Evolutionary conservation across 1,284 basidiomycete species (phyloP), one percentile per base, ranked within the genome.

Genomic region (Sphaerobolus stellatus): DNA sequence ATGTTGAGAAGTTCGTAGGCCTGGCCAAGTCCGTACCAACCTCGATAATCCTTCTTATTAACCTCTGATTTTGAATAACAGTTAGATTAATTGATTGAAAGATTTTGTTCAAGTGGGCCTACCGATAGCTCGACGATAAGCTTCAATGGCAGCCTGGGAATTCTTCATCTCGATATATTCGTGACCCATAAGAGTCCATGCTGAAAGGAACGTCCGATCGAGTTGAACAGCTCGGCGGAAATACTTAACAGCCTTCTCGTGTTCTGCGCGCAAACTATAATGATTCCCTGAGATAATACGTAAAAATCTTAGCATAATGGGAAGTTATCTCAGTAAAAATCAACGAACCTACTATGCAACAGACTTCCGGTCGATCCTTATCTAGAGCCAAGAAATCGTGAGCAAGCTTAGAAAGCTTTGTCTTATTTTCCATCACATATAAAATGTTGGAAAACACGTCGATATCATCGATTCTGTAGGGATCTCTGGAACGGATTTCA

Each of bases 111-210:
- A 30, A 31, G 25, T 25, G 28, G 4, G 72, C 88, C 56, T 69
- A 94, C 94, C 92, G 57, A 98, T 87, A 53, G 96, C 97, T 66
- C 94, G 83, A 47, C 97, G 83, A 72, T 99, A 99, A 27, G 94
- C 92, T 72, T 98, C 97, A 53, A 98, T 96, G 1, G 97, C 97
- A 2, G 97, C 96, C 76, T 98, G 95, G 16, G 93, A 93, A 71
- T 99, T 99, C 73, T 98, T 98, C 81, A 98, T 86, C 74, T 99
- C 97, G 52, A 99, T 90, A 66, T 94, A 99, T 70, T 98, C 97
- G 70, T 99, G 97, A 0, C 97, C 97, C 88, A 99, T 94, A 58
- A 99, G 72, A n/a, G 96, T 98, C 97, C 97, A 99, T 4, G 97
- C 97, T 3, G 93, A 90, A 22, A 98, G 79, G 71, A 95, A 99